phyloP scores from a whole-genome alignment of 2,329 filamentous ascomycete genomes.

The Diaporthe batatas region DNA sequence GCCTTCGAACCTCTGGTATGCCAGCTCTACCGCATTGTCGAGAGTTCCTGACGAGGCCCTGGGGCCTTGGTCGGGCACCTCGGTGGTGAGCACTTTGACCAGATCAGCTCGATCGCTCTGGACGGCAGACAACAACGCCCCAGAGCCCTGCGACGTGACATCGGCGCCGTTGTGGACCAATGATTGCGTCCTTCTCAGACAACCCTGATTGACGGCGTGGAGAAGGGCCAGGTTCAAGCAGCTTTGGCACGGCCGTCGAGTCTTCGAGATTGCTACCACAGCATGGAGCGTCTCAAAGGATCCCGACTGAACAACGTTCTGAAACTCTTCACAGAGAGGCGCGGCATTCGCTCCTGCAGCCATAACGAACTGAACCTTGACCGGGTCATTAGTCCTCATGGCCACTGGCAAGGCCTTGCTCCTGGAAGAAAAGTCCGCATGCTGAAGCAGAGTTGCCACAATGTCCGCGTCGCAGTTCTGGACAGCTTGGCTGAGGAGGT shows the following conservation, averaged over 20 bases:
- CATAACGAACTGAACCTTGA: not conserved
- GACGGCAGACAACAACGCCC: not conserved
- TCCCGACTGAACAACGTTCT: not conserved
- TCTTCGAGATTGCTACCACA: not conserved
- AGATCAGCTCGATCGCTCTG: not conserved
- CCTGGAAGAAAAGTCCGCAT: not conserved
- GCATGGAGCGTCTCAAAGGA: not conserved
- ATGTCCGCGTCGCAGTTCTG: not conserved
- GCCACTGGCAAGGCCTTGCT: not conserved
- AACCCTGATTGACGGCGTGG: not conserved
- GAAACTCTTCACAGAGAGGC: not conserved
- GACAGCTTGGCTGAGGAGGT: not conserved
- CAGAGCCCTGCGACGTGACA: not conserved
- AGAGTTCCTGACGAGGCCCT: not conserved
- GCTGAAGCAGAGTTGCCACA: not conserved
- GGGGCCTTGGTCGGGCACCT: not conserved
- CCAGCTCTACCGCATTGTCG: not conserved
- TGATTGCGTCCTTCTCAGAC: not conserved
- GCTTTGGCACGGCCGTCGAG: not conserved
- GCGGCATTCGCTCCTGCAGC: not conserved
- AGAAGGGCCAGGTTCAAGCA: not conserved
- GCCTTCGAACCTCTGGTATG: not conserved
- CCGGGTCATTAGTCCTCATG: not conserved
- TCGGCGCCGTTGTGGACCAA: not conserved
- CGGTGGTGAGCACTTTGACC: not conserved